Evolutionary conservation across 2,329 filamentous ascomycete species (phyloP).

Genomic region (Pyrenophora graminea): DNA sequence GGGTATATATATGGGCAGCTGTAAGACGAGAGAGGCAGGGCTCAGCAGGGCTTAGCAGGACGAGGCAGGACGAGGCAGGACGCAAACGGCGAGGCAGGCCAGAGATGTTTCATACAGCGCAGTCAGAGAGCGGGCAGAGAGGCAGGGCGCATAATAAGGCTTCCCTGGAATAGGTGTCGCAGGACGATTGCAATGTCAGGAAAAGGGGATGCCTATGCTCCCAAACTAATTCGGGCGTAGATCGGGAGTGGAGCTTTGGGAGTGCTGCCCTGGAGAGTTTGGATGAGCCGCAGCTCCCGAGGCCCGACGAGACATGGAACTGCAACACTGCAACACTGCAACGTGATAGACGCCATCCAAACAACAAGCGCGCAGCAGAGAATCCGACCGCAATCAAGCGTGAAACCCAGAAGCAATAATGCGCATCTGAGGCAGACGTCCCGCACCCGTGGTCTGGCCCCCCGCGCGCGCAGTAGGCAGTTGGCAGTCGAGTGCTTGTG

Average conservation of each 20-base stretch:
- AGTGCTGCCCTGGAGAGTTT: not conserved
- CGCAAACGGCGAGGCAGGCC: constrained; percentile 18
- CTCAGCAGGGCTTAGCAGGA: no score
- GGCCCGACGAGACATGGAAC: constrained; percentile 9
- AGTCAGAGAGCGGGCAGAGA: constrained; percentile 16
- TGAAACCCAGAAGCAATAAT: not conserved
- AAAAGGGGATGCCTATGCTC: constrained; percentile 33
- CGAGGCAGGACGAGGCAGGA: constrained; percentile 6
- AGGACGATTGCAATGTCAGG: constrained; percentile 27
- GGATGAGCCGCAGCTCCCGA: constrained; percentile 13
- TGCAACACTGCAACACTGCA: not conserved
- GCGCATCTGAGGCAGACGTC: not conserved
- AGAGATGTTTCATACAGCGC: constrained; percentile 34
- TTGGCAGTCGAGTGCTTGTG: constrained; percentile 3
- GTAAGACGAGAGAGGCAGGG: not conserved
- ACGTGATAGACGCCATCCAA: no score
- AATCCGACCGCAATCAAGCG: not conserved
- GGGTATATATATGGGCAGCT: constrained; percentile 9
- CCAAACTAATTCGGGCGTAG: constrained; percentile 24
- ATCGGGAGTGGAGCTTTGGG: constrained; percentile 18
- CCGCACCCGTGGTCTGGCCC: constrained; percentile 4
- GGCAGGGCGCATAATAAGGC: constrained; percentile 35
- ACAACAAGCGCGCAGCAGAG: not conserved
- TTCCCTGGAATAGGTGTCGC: constrained; percentile 20
- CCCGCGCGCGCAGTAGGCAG: constrained; percentile 2